Evolutionary conservation across 805 yeast genomes (phyloP).

Genomic region (Pichia rugopelliculosa): DNA sequence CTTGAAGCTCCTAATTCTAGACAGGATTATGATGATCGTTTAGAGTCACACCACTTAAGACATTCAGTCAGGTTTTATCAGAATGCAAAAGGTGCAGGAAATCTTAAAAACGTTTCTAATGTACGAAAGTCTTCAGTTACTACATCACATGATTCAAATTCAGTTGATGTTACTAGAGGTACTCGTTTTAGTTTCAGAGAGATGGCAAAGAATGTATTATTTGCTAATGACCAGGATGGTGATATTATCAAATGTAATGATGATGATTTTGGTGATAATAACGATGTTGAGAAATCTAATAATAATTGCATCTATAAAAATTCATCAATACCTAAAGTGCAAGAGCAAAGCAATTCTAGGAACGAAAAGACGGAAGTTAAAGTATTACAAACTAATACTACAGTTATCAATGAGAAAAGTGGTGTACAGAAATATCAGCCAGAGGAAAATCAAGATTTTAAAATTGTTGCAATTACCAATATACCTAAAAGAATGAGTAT

Average conservation of each 20-base stretch:
- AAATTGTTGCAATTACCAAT: conserved; percentile 18
- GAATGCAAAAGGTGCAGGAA: not conserved
- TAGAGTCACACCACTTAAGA: not conserved
- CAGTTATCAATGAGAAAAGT: not conserved
- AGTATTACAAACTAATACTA: not conserved
- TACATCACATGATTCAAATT: not conserved
- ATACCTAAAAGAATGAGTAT: conserved; percentile 35
- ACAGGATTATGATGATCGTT: not conserved
- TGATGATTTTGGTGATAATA: too few species aligned
- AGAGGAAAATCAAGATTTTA: conserved; percentile 6
- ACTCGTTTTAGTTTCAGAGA: conserved; percentile 5
- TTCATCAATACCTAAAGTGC: not conserved
- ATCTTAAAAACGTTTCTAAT: not conserved
- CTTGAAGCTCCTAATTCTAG: not conserved
- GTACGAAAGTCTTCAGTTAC: not conserved
- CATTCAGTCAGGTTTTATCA: not conserved
- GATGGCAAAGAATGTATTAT: conserved; percentile 3
- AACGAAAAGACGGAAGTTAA: not conserved
- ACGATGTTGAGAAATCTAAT: not conserved
- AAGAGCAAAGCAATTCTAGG: not conserved
- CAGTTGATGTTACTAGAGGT: not conserved
- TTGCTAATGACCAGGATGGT: not conserved
- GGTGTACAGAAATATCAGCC: not conserved
- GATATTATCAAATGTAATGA: not conserved
- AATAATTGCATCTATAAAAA: not conserved